Evolutionary conservation across 2,329 filamentous ascomycete genomes (phyloP).

Genomic region (Penicillium sp.): DNA sequence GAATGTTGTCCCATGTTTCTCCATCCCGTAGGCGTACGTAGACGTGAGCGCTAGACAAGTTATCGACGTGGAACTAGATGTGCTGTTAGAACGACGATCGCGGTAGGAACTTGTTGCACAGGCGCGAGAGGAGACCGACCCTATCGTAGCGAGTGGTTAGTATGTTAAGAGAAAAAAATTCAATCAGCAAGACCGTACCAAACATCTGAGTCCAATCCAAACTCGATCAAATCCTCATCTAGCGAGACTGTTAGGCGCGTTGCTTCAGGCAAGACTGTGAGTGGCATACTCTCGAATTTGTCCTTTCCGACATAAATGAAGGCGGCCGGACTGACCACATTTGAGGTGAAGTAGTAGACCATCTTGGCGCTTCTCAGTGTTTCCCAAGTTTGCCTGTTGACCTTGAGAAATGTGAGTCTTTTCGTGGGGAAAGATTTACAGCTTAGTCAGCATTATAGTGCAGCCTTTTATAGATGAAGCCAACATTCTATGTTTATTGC

Average conservation of each 20-base stretch:
- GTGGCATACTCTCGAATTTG: constrained; percentile 87
- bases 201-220: constrained; percentile 92
- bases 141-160: constrained; percentile 20
- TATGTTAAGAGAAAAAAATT: neutral
- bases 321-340: constrained; percentile 74
- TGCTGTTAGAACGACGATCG: neutral
- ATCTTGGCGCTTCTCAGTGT: constrained; percentile 50
- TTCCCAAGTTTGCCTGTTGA: neutral
- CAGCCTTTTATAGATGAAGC: neutral
- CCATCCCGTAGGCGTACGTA: constrained; percentile 82
- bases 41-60: constrained; percentile 93
- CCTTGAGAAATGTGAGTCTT: neutral
- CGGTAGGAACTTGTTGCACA: neutral
- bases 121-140: constrained; percentile 26
- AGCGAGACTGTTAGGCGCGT: constrained; percentile 13
- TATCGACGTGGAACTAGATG: constrained; percentile 91
- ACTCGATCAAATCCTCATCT: constrained; percentile 95
- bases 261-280: constrained; percentile 3
- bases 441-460: constrained; percentile 7
- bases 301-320: constrained; percentile 98
- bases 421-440: constrained; percentile 6
- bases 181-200: constrained; percentile 59
- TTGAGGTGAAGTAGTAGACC: constrained; percentile 97
- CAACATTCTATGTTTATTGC: neutral
- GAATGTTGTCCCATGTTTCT: constrained; percentile 81